These are phyloP conservation scores for Pisolithus tinctorius DNA, from an alignment of 768 basidiomycete species.

Conservation along the genomic window DNA sequence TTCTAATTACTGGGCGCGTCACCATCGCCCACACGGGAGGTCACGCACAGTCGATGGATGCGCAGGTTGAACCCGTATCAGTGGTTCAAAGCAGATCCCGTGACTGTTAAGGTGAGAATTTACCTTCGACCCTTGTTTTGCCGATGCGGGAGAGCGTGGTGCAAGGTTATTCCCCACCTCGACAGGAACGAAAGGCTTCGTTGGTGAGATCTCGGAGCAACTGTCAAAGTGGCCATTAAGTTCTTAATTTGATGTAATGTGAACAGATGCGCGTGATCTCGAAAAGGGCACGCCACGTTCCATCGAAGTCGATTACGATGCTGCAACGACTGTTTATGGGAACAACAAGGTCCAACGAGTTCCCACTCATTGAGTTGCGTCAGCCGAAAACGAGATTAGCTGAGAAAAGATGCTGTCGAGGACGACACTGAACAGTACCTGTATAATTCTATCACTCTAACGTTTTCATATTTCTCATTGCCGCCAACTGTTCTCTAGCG, in stretches of 20 bases:
- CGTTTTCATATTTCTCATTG: slow-evolving; percentile 4
- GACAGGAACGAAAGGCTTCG: slow-evolving; percentile 21
- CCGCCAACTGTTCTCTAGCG: slow-evolving; percentile 34
- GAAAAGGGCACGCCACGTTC: slow-evolving; percentile 42
- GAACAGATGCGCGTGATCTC: slow-evolving; percentile 11
- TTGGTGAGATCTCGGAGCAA: slow-evolving; percentile 17
- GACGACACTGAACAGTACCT: slow-evolving; percentile 69
- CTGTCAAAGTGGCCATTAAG: not conserved
- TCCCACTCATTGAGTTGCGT: slow-evolving; percentile 54
- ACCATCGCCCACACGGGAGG: slow-evolving; percentile 43
- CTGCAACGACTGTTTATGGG: slow-evolving; percentile 67
- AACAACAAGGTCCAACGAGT: slow-evolving; percentile 40
- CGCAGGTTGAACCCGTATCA: slow-evolving; percentile 80
- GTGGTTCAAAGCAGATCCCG: slow-evolving; percentile 70
- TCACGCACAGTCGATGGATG: slow-evolving; percentile 50
- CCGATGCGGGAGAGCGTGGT: slow-evolving; percentile 75
- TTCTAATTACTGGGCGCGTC: slow-evolving; percentile 55
- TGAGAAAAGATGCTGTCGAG: slow-evolving; percentile 29
- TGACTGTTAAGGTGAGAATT: slow-evolving; percentile 58
- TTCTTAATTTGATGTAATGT: slow-evolving; percentile 12
- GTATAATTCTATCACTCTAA: slow-evolving; percentile 36
- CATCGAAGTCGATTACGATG: slow-evolving; percentile 50
- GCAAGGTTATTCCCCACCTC: slow-evolving; percentile 44
- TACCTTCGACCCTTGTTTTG: slow-evolving; percentile 70
- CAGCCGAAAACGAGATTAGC: slow-evolving; percentile 27